phyloP scores from a whole-genome alignment of 495 filamentous ascomycete genomes.

The Aspergillus sclerotioniger region DNA sequence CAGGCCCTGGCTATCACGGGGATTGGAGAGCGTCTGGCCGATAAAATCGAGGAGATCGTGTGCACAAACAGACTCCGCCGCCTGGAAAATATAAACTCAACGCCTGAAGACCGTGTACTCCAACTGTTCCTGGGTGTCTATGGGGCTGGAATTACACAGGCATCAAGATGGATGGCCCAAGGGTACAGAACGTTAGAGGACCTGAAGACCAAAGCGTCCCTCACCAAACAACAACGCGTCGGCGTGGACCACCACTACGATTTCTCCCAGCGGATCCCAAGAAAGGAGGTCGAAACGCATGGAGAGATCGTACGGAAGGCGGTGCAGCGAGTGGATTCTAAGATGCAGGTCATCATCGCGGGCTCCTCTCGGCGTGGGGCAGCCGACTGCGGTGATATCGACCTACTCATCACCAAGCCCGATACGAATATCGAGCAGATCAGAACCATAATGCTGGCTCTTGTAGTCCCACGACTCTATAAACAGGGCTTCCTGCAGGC shows the following conservation, averaged over 20 bases:
- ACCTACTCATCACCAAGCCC: conserved; percentile 78
- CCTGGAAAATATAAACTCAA: conserved; percentile 64
- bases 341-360: conserved; percentile 67
- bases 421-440: conserved; percentile 56
- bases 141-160: conserved; percentile 69
- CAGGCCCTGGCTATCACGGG: conserved; percentile 67
- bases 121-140: conserved; percentile 76
- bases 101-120: conserved; percentile 62
- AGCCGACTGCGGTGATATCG: conserved; percentile 73
- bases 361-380: conserved; percentile 88
- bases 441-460: conserved; percentile 59
- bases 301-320: conserved; percentile 64
- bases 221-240: conserved; percentile 73
- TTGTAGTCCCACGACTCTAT: conserved; percentile 62
- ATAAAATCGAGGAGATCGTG: conserved; percentile 91
- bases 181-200: conserved; percentile 77
- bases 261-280: conserved; percentile 78
- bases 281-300: conserved; percentile 70
- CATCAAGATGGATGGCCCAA: conserved; percentile 73
- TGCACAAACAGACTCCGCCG: conserved; percentile 70
- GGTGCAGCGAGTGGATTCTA: conserved; percentile 59
- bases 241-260: conserved; percentile 83
- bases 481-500: conserved; percentile 58
- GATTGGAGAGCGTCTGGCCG: conserved; percentile 74
- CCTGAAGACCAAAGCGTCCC: conserved; percentile 57